phyloP scores from a whole-genome alignment of 257 asterid genomes.

The Nicotiana knightiana region DNA sequence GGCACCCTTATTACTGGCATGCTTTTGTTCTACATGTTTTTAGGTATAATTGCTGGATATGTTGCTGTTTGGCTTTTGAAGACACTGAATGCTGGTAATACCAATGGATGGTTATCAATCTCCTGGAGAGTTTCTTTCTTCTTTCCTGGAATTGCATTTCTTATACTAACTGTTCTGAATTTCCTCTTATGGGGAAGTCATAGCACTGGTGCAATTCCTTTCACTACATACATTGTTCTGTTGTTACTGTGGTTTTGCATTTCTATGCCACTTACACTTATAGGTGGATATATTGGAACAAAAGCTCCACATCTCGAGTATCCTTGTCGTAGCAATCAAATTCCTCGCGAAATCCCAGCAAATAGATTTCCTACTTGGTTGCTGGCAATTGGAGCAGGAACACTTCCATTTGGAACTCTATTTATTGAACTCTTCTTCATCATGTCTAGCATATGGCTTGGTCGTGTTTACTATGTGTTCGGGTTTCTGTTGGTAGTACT shows the following conservation, averaged over 20 bases:
- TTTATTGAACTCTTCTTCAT: conserved; percentile 24
- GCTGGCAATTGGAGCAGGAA: conserved; percentile 20
- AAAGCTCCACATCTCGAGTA: conserved; percentile 9
- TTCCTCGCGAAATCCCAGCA: conserved; percentile 22
- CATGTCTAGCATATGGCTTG: conserved; percentile 28
- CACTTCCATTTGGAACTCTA: conserved; percentile 22
- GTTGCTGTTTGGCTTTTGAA: conserved; percentile 22
- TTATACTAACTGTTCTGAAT: conserved; percentile 14
- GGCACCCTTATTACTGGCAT: conserved; percentile 21
- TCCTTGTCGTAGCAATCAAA: conserved; percentile 20
- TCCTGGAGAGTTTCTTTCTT: conserved; percentile 23
- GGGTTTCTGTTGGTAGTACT: conserved; percentile 20
- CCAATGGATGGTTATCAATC: conserved; percentile 14
- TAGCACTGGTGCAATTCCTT: conserved; percentile 24
- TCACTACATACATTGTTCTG: conserved; percentile 14
- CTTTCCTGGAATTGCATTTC: conserved; percentile 21
- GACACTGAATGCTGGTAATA: conserved; percentile 8
- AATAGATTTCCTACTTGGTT: conserved; percentile 20
- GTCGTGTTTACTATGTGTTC: conserved; percentile 22
- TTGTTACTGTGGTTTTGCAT: conserved; percentile 21
- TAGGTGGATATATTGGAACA: conserved; percentile 20
- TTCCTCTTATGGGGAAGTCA: conserved; percentile 23
- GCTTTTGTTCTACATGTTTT: conserved; percentile 19
- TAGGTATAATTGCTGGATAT: conserved; percentile 21
- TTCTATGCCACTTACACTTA: conserved; percentile 20